These are phyloP conservation scores for Haplosporangium sp. DNA, from an alignment of 371 early-diverging fungal genomes.

Conservation along the genomic window DNA sequence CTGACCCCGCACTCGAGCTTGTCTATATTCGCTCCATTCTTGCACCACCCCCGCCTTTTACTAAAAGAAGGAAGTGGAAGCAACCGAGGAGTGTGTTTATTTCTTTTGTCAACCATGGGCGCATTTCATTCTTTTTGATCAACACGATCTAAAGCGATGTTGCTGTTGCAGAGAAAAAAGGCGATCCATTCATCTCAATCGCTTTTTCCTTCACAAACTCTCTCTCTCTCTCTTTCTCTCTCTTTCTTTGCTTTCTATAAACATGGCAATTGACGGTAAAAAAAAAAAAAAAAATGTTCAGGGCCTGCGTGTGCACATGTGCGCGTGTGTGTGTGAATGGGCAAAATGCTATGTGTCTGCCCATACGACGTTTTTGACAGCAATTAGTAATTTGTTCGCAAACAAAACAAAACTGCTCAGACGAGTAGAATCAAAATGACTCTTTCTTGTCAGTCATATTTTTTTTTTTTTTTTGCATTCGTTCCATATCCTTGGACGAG, in stretches of 20 bases:
- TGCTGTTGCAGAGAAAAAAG: not conserved
- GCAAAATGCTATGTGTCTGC: too few relatives aligned
- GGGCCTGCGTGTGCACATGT: too few relatives aligned
- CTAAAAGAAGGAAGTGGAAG: not conserved
- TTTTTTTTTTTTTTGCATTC: not conserved
- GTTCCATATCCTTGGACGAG: not conserved
- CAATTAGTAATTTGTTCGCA: not conserved
- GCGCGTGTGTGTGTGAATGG: too few relatives aligned
- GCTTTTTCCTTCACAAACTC: not conserved
- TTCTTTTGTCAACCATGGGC: too few relatives aligned
- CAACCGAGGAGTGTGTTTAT: too few relatives aligned
- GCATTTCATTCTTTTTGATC: not conserved
- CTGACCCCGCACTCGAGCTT: not conserved
- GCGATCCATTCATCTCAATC: not conserved
- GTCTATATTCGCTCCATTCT: not conserved
- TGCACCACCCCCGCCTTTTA: conserved; percentile 1
- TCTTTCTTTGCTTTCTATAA: not conserved
- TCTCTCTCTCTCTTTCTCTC: not conserved
- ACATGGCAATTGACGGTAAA: not conserved
- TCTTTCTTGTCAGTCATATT: not conserved
- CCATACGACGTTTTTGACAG: not conserved
- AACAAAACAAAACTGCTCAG: not conserved
- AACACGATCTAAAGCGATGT: not conserved
- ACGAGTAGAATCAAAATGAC: not conserved
- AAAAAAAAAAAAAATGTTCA: not conserved